Evolutionary conservation across 2,329 filamentous ascomycete genomes (phyloP).

Genomic region (Didymella keratinophila): DNA sequence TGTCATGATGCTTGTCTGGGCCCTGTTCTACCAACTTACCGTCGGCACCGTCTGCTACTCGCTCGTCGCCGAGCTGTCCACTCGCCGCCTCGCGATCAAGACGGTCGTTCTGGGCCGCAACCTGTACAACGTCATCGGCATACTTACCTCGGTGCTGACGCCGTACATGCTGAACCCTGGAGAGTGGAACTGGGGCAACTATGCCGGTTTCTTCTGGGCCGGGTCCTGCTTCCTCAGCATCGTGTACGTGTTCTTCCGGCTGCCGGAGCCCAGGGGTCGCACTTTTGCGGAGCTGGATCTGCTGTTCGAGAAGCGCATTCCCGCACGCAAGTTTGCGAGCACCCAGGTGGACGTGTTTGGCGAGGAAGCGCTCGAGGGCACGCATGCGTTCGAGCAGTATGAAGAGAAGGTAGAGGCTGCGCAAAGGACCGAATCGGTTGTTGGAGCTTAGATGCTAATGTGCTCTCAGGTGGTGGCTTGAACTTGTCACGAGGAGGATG

Average conservation of each 20-base stretch:
- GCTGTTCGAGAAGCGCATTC: conserved; percentile 77
- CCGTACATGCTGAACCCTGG: conserved; percentile 92
- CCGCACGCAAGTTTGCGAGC: conserved; percentile 74
- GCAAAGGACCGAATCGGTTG: conserved; percentile 32
- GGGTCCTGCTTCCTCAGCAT: conserved; percentile 82
- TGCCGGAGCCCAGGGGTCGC: conserved; percentile 80
- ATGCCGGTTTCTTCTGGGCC: conserved; percentile 86
- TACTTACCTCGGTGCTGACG: conserved; percentile 81
- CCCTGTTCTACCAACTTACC: conserved; percentile 76
- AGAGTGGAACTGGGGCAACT: conserved; percentile 89
- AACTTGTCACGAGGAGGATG: neutral
- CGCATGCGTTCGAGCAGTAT: conserved; percentile 43
- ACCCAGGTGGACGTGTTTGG: conserved; percentile 65
- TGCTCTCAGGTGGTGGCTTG: conserved; percentile 19
- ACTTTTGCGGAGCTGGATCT: conserved; percentile 88
- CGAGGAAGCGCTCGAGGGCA: conserved; percentile 37
- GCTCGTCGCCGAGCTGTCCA: conserved; percentile 83
- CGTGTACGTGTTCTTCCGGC: conserved; percentile 80
- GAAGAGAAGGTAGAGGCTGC: conserved; percentile 45
- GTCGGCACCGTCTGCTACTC: conserved; percentile 92
- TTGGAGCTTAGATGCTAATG: conserved; percentile 22
- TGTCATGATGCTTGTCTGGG: conserved; percentile 71
- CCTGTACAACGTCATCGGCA: conserved; percentile 78
- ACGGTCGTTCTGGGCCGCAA: conserved; percentile 87
- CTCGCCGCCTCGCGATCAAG: conserved; percentile 85